A percentile compares a stretch with the other conserved stretches of the same genome.
Conservation (phyloP, 352 stramenopile species). For the Sclerospora graminicola region DNA sequence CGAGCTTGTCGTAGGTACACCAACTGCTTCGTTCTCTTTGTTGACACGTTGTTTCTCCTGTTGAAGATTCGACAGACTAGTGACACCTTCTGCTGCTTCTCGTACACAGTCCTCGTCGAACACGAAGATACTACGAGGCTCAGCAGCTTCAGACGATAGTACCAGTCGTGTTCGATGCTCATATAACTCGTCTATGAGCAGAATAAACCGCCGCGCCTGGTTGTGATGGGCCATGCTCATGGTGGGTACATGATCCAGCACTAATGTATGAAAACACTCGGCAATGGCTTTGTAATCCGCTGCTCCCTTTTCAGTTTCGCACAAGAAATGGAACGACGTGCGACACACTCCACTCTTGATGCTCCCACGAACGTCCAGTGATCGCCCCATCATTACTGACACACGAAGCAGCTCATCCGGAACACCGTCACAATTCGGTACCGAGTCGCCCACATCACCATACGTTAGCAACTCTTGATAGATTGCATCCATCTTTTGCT, state of each 20-base stretch:
- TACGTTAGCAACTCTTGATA: slow-evolving; percentile 27
- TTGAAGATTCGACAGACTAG: slow-evolving; percentile 14
- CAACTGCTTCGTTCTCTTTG: slow-evolving; percentile 35
- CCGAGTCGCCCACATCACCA: slow-evolving; percentile 4
- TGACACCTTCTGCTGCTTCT: slow-evolving; percentile 17
- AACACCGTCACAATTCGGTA: neutral
- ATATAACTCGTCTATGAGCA: slow-evolving; percentile 96
- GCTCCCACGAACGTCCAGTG: slow-evolving; percentile 34
- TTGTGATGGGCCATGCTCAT: slow-evolving; percentile 86
- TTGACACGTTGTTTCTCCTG: slow-evolving; percentile 31
- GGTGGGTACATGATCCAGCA: slow-evolving; percentile 83
- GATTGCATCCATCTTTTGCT: slow-evolving; percentile 31
- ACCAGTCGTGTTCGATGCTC: slow-evolving; percentile 72
- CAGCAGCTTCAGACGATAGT: slow-evolving; percentile 32
- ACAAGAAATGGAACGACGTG: slow-evolving; percentile 92
- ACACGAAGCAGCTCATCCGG: slow-evolving; percentile 30
- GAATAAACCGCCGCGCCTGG: slow-evolving; percentile 92
- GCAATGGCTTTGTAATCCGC: slow-evolving; percentile 93
- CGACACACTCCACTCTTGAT: slow-evolving; percentile 35
- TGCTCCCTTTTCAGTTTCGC: slow-evolving; percentile 88
- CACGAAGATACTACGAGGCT: slow-evolving; percentile 44
- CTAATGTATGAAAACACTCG: slow-evolving; percentile 85
- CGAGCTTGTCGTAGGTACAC: slow-evolving; percentile 49
- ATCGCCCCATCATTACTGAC: slow-evolving; percentile 75
- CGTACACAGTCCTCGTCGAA: slow-evolving; percentile 43